These are phyloP conservation scores for Pseudofabraea citricarpa DNA, from an alignment of 2,329 filamentous ascomycete species.

Conservation along the genomic window DNA sequence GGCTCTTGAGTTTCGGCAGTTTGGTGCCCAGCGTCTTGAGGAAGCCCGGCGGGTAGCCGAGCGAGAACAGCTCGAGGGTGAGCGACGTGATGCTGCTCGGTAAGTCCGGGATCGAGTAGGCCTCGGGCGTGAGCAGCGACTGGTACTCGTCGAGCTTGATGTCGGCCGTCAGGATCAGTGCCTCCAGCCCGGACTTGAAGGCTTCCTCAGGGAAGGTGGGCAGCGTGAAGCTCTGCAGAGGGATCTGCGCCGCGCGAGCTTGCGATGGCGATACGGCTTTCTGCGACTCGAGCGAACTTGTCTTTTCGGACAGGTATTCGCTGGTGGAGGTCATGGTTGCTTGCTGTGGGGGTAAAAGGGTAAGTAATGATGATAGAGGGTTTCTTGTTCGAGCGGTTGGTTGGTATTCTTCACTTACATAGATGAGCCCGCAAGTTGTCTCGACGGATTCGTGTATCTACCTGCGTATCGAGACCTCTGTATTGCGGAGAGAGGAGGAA, in stretches of 20 bases:
- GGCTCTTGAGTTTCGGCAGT: slow-evolving; percentile 34
- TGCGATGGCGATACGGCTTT: slow-evolving; percentile 12
- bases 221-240: slow-evolving; percentile 38
- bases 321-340: slow-evolving; percentile 9
- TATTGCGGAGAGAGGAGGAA: no score
- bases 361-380: background rate
- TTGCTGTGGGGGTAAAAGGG: background rate
- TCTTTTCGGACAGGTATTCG: slow-evolving; percentile 12
- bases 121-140: slow-evolving; percentile 23
- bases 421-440: no score
- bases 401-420: no score
- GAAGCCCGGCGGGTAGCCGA: slow-evolving; percentile 41
- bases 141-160: slow-evolving; percentile 43
- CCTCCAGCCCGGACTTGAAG: slow-evolving; percentile 31
- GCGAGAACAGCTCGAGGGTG: slow-evolving; percentile 42
- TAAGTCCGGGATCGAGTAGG: slow-evolving; percentile 31
- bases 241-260: slow-evolving; percentile 39
- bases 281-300: slow-evolving; percentile 8
- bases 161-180: slow-evolving; percentile 42
- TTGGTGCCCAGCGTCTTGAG: slow-evolving; percentile 32
- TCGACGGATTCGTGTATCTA: no score
- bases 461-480: no score
- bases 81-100: slow-evolving; percentile 36
- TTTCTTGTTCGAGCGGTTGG: no score
- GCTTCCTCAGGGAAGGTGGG: slow-evolving; percentile 40